Percentiles rank a stretch among this genome's conserved stretches.
These are phyloP conservation scores for Monosporozyma unispora DNA, from an alignment of 805 yeast species.

Conservation along the genomic window DNA sequence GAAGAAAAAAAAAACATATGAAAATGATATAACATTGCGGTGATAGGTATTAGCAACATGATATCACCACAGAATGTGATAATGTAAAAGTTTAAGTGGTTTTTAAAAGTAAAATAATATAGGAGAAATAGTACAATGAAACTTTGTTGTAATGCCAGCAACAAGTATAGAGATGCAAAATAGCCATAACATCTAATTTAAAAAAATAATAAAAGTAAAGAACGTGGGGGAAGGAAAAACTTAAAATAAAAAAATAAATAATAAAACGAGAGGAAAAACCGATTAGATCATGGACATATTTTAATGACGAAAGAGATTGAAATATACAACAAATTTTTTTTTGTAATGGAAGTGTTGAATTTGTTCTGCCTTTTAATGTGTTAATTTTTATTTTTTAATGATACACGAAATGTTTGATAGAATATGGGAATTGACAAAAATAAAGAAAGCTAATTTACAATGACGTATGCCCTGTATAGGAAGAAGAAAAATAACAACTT, in stretches of 20 bases:
- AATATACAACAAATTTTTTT: not conserved
- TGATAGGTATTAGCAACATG: not conserved
- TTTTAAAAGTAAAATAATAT: not conserved
- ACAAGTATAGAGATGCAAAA: not conserved
- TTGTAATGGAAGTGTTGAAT: not conserved
- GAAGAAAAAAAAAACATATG: not conserved
- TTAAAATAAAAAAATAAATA: not conserved
- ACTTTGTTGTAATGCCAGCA: constrained; percentile 1
- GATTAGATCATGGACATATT: not conserved
- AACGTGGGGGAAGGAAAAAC: not conserved
- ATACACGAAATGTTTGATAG: too few species aligned
- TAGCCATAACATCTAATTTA: not conserved
- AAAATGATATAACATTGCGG: not conserved
- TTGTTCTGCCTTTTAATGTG: too few species aligned
- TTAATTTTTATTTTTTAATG: too few species aligned
- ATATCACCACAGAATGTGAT: not conserved
- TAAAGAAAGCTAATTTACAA: too few species aligned
- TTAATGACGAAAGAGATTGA: not conserved
- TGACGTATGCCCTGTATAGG: too few species aligned
- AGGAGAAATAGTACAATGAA: not conserved
- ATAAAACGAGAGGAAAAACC: not conserved
- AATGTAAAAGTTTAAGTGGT: not conserved
- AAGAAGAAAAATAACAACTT: too few species aligned
- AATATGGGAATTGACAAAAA: too few species aligned
- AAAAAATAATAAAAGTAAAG: not conserved